Evolutionary conservation across 1,284 basidiomycete species (phyloP).

Genomic region (Phlebopus sp.): DNA sequence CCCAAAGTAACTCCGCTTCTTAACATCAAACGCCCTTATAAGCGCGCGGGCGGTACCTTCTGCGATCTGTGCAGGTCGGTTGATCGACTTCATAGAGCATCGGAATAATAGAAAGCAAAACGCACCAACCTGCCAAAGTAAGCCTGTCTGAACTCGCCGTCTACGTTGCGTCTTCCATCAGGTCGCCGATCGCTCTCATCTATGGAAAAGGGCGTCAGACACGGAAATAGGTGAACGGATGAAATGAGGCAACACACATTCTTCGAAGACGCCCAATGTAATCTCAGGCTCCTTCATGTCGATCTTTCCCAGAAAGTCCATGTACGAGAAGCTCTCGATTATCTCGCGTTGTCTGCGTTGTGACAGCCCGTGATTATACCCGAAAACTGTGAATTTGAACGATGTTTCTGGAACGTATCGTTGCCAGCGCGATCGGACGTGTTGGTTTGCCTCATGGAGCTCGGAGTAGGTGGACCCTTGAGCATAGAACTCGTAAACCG

Average conservation of each 20-base stretch:
- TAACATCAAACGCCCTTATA: constrained; percentile 77
- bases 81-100: neutral
- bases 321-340: constrained; percentile 83
- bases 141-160: constrained; percentile 65
- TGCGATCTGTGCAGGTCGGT: constrained; percentile 48
- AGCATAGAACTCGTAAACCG: constrained; percentile 75
- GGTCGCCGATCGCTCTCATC: constrained; percentile 49
- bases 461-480: constrained; percentile 66
- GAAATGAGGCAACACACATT: constrained; percentile 57
- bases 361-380: constrained; percentile 75
- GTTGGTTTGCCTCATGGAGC: constrained; percentile 60
- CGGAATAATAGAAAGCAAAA: constrained; percentile 23
- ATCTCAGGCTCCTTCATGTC: constrained; percentile 83
- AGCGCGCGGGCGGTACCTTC: constrained; percentile 72
- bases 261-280: constrained; percentile 82
- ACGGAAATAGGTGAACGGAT: too few species aligned
- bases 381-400: constrained; percentile 80
- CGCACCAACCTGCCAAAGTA: constrained; percentile 87
- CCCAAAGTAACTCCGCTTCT: constrained; percentile 88
- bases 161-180: constrained; percentile 53
- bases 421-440: constrained; percentile 52
- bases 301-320: constrained; percentile 81
- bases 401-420: constrained; percentile 62
- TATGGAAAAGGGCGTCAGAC: constrained; percentile 21
- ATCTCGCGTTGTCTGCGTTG: constrained; percentile 62